Conservation (phyloP, 441 rosid species). For the Pelargonium citronellum region DNA sequence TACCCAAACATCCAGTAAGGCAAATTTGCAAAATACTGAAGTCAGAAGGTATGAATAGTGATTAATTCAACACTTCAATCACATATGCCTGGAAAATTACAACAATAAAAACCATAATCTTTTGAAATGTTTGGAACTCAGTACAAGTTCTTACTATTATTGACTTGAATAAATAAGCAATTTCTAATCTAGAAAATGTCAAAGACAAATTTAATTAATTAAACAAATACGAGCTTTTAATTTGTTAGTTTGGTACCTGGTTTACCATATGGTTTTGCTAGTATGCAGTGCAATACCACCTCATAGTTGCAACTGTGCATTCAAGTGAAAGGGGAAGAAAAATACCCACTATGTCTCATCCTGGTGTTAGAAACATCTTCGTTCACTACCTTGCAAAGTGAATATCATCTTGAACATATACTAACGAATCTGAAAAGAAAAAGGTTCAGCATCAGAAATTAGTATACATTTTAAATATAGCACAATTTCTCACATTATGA, state of each 20-base stretch:
- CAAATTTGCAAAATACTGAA: not conserved
- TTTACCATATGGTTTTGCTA: not conserved
- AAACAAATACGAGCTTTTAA: not conserved
- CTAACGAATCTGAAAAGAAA: not conserved
- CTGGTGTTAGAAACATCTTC: not conserved
- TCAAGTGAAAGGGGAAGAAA: not conserved
- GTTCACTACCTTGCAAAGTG: not conserved
- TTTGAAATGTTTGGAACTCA: not conserved
- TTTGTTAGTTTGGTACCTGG: slow-evolving; percentile 3
- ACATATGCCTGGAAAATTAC: not conserved
- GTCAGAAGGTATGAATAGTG: not conserved
- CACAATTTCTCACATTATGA: too few relatives aligned
- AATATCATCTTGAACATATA: not conserved
- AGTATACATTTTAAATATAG: not conserved
- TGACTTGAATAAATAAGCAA: not conserved
- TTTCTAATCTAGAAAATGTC: not conserved
- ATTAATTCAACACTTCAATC: not conserved
- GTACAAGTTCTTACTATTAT: not conserved
- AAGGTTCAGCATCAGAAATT: not conserved
- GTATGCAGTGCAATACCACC: not conserved
- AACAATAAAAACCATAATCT: not conserved
- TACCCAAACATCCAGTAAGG: not conserved
- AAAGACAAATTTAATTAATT: not conserved
- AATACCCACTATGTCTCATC: not conserved
- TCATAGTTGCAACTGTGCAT: not conserved